Base-by-base conservation (phyloP, 805 yeast species). In the Yarrowia osloensis region DNA sequence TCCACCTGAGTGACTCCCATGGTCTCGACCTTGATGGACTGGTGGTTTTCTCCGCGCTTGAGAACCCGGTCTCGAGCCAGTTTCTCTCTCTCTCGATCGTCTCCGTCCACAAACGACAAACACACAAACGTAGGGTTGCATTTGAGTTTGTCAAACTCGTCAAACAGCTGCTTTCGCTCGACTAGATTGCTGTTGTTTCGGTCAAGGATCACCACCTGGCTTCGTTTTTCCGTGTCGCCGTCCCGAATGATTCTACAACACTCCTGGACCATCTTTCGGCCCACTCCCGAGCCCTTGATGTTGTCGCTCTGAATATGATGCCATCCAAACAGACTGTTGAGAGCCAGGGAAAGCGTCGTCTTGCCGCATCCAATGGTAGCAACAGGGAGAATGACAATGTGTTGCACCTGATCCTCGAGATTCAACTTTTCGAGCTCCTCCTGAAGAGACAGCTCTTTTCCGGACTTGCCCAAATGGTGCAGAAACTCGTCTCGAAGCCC, bases 321-420 rank as follows among this genome's bases (percentile, higher is more conserved):
- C 88, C 96, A 88, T 0, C 88, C 87, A 67, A 80, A 87, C 11
- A 93, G 75, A 11, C 80, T 73, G 0, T 73, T 69, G 46, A 95
- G 78, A 0, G 93, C 86, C 39, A 85, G 74, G 6, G 90, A 85
- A 0, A 90, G 84, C 0, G 98, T 91, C 0, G 98, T 92, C 74
- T 95, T 95, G 8, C 99, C 99, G 76, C 97, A 91, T 0, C 98
- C 98, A 65, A 94, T 84, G 0, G 97, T 91, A 0, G 98, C 92
- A 3, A 93, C 85, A 0, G 98, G 94, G 0, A 91, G 84, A 2
- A 95, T 73, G 0, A 90, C 82, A 73, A 85, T 88, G 70, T 24
- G 5, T 2, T 26, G 22, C 8, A n/a, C 33, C 50, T 26, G 19
- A 6, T 39, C 26, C 0, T 29, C 35, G 40, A 28, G 69, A 67